Conservation (phyloP, 768 basidiomycete species). For the Pluteus cervinus region DNA sequence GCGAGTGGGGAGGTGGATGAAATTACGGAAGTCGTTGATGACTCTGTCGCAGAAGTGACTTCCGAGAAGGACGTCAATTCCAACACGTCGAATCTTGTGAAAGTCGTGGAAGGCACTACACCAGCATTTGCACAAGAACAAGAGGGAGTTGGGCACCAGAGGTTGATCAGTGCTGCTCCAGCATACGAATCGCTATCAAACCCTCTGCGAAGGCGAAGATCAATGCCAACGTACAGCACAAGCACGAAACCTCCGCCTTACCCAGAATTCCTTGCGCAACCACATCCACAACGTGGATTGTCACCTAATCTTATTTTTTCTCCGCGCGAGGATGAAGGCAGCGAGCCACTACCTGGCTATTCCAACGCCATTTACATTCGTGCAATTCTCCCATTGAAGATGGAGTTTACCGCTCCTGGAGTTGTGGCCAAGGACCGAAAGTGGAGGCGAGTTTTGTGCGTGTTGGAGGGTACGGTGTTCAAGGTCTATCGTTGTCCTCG, state of each 20-base stretch:
- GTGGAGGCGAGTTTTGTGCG: conserved; percentile 85
- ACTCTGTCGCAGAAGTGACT: conserved; percentile 8
- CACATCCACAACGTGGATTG: conserved; percentile 13
- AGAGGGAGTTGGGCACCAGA: conserved; percentile 15
- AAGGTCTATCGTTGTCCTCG: conserved; percentile 57
- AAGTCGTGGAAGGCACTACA: too few species aligned
- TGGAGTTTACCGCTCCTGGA: conserved; percentile 86
- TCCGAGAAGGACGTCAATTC: too few species aligned
- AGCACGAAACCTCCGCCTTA: conserved; percentile 64
- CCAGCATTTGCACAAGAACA: too few species aligned
- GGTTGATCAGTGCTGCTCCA: conserved; percentile 23
- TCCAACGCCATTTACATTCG: conserved; percentile 76
- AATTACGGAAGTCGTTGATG: conserved; percentile 7
- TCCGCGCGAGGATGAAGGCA: conserved; percentile 77
- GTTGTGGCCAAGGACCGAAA: conserved; percentile 85
- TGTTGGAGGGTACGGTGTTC: conserved; percentile 89
- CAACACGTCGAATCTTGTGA: too few species aligned
- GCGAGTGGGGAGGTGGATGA: conserved; percentile 5
- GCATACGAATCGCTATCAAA: conserved; percentile 29
- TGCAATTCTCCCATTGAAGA: conserved; percentile 81
- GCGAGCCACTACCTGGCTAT: conserved; percentile 75
- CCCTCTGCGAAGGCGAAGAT: conserved; percentile 53
- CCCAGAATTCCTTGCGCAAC: conserved; percentile 32
- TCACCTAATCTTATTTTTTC: conserved; percentile 7
- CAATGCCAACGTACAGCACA: conserved; percentile 58